Evolutionary conservation across 164 flowering plant genomes (phyloP), one percentile per base, ranked within the genome.

Genomic region (Berberis vulgaris): DNA sequence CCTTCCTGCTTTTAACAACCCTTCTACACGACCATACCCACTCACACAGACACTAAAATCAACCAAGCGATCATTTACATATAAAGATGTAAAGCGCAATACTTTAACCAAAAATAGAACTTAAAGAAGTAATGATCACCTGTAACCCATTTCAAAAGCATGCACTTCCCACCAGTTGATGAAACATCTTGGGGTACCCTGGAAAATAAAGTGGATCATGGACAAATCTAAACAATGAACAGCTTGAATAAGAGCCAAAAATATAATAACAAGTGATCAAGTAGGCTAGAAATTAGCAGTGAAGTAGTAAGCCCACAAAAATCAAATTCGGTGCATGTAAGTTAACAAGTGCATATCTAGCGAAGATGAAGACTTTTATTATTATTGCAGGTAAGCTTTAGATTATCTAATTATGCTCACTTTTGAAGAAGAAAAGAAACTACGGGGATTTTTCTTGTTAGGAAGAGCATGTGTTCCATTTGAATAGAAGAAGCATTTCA

Each of bases 141-240:
- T 65, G 82, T 83, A 41, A 94, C 96, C 98, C 98, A 94, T 76
- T 79, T 91, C 59, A 81, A 64, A 50, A 87, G 71, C 49, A 26
- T 56, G 77, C 98, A 94, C 76, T 85, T 91, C 63, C 97, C 97
- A 67, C 97, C 97, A 52, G 92, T 84, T 57, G 92, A 80, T 7
- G 83, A 86, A 72, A 86, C 80, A 65, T 94, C 98, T 77, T 93
- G 98, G 8, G 97, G 92, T 49, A 93, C 95, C 98, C 98, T 93
- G 67, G 42, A 66, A 69, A 8, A 70, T 41, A 10, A 49, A 60
- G 60, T 41, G 26, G 26, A 26, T 26, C 26, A 26, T 26, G 26
- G 26, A 26, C 26, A 26, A 26, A 26, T 26, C 26, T 7, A 41
- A 41, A 10, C n/a, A 12, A 39, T 53, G 5, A 49, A 42, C 1